A percentile compares a stretch with the other conserved stretches of the same genome.
phyloP scores from a whole-genome alignment of 2,329 filamentous ascomycete genomes.

The Pseudodiploospora longispora region DNA sequence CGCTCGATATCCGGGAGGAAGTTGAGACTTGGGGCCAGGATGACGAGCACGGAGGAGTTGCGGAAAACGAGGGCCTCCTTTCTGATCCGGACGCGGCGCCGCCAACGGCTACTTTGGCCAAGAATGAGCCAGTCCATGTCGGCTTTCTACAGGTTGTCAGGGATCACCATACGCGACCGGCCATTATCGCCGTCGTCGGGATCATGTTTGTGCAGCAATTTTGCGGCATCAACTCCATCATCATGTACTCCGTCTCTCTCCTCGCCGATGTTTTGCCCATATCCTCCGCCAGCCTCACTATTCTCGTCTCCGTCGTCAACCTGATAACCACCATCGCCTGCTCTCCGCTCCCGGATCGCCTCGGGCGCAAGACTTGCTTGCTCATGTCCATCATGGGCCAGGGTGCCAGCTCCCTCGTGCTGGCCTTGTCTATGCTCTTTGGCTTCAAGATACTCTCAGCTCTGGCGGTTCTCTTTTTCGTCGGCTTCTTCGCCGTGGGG shows the following conservation, averaged over 20 bases:
- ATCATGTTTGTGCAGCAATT: conserved; percentile 92
- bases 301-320: conserved; percentile 80
- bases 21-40: conserved; percentile 50
- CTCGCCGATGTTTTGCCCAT: conserved; percentile 73
- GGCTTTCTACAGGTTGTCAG: conserved; percentile 58
- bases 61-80: conserved; percentile 67
- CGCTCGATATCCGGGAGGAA: conserved; percentile 65
- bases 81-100: conserved; percentile 18
- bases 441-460: conserved; percentile 69
- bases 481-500: conserved; percentile 82
- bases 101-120: conserved; percentile 4
- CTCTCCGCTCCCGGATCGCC: conserved; percentile 75
- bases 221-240: conserved; percentile 90
- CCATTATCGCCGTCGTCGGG: conserved; percentile 75
- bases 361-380: conserved; percentile 81
- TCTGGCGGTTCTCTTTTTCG: conserved; percentile 74
- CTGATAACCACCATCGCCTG: conserved; percentile 73
- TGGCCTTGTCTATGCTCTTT: conserved; percentile 74
- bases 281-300: conserved; percentile 75
- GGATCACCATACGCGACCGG: conserved; percentile 60
- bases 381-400: conserved; percentile 78
- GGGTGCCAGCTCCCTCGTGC: conserved; percentile 65
- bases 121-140: conserved; percentile 31
- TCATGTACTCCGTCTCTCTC: conserved; percentile 96
- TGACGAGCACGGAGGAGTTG: conserved; percentile 22